Conservation (phyloP, 2,329 filamentous ascomycete species). For the Neurospora crassa region DNA sequence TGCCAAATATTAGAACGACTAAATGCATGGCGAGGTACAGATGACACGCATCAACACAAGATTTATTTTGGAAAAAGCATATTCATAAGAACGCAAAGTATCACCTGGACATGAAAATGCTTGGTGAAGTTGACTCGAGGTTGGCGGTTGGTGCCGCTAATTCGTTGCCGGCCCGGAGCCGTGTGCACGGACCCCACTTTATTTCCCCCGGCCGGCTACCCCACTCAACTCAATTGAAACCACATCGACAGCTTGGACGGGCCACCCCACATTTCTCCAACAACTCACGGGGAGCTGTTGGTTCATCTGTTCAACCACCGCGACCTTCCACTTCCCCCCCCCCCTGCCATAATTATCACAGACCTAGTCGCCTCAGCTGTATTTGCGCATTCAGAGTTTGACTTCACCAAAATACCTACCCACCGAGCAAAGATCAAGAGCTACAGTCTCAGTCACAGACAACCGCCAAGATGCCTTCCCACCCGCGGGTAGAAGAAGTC, state of each 20-base stretch:
- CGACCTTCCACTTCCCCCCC: not conserved
- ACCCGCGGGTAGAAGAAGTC: constrained; percentile 87
- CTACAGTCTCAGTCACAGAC: not conserved
- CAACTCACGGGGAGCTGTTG: not conserved
- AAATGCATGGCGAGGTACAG: no score
- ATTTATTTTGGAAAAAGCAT: no score
- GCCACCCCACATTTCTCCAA: not conserved
- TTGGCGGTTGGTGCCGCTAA: not conserved
- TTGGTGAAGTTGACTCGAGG: no score
- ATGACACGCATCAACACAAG: no score
- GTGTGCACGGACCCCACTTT: not conserved
- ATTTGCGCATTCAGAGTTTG: not conserved
- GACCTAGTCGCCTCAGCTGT: not conserved
- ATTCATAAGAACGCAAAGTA: no score
- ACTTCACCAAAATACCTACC: not conserved
- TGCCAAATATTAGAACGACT: no score
- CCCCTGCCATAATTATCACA: not conserved
- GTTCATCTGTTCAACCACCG: not conserved
- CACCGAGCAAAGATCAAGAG: not conserved
- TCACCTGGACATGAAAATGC: no score
- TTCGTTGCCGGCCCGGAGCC: not conserved
- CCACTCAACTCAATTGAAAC: not conserved
- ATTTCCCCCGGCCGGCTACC: not conserved
- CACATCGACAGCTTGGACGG: not conserved
- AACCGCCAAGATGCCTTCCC: constrained; percentile 35